Conservation (phyloP, 208 protist species). For the Entamoeba histolytica region DNA sequence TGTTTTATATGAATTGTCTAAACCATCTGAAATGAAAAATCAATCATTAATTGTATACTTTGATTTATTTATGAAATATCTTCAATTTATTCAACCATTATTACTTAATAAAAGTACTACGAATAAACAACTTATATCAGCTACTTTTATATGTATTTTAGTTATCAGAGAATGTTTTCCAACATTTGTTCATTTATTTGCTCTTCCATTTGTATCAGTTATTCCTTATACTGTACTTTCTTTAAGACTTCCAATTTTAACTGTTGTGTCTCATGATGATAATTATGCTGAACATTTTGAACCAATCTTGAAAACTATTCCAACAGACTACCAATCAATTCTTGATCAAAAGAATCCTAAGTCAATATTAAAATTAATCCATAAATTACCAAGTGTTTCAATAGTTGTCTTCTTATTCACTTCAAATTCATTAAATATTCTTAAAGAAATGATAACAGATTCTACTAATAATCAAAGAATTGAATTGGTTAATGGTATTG, state of each 20-base stretch:
- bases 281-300: not conserved
- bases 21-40: not conserved
- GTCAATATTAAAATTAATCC: not conserved
- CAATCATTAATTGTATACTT: not conserved
- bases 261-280: not conserved
- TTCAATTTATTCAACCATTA: not conserved
- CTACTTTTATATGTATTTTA: not conserved
- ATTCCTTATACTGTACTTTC: not conserved
- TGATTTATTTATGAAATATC: not conserved
- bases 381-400: not conserved
- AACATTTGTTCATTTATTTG: not conserved
- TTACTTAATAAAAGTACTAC: not conserved
- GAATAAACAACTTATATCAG: not conserved
- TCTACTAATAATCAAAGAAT: not conserved
- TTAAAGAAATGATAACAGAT: not conserved
- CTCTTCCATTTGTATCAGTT: not conserved
- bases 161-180: not conserved
- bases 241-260: not conserved
- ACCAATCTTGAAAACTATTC: not conserved
- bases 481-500: not conserved
- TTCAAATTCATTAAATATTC: not conserved
- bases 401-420: not conserved
- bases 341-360: not conserved
- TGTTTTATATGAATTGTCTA: not conserved
- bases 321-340: not conserved